Conservation (phyloP, 148 eudicot genomes). For the Arctostaphylos glauca region DNA sequence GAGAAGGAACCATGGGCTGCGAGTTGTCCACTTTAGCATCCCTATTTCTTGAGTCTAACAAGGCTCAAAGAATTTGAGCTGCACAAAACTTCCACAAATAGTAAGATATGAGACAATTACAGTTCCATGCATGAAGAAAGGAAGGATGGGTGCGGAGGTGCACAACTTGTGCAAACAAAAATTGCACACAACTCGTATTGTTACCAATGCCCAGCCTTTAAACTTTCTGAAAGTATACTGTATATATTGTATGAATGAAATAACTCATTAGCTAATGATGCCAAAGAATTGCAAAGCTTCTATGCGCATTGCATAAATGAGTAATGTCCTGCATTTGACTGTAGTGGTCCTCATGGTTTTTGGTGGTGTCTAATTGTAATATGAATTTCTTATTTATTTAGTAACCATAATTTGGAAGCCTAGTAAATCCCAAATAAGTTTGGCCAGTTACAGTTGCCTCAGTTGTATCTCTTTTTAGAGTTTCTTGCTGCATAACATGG, state of each 20-base stretch:
- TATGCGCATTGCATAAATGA: background rate
- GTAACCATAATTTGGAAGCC: background rate
- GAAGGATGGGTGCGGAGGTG: background rate
- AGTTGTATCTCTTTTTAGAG: background rate
- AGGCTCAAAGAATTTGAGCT: conserved; percentile 1
- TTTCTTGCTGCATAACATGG: background rate
- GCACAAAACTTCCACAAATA: background rate
- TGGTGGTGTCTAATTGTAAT: background rate
- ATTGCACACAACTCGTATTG: background rate
- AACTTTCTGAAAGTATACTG: background rate
- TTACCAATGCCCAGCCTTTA: background rate
- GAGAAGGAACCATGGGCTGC: background rate
- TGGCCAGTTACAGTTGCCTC: background rate
- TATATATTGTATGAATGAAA: background rate
- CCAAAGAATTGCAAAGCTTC: background rate
- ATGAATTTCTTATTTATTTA: background rate
- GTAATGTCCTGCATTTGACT: background rate
- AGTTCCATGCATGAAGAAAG: background rate
- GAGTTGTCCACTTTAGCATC: conserved; percentile 5
- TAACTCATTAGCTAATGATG: background rate
- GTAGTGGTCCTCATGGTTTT: background rate
- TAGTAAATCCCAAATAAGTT: background rate
- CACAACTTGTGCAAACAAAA: background rate
- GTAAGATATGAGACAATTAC: background rate
- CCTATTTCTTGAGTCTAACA: background rate